phyloP scores from a whole-genome alignment of 495 filamentous ascomycete genomes.

The Cercophora sp. region DNA sequence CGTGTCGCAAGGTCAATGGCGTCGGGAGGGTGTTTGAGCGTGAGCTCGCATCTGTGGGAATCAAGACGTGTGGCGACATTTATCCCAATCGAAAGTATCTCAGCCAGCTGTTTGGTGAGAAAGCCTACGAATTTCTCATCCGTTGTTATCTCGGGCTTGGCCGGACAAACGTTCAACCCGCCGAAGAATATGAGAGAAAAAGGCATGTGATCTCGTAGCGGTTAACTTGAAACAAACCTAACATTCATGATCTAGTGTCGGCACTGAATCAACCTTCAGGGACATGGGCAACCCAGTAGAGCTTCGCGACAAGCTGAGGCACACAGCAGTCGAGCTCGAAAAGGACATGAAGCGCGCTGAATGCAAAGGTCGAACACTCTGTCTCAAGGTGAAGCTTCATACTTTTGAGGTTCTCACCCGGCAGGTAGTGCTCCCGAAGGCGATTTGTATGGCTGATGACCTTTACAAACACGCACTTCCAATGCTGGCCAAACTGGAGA shows the following conservation, averaged over 20 bases:
- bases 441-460: slow-evolving; percentile 70
- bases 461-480: slow-evolving; percentile 77
- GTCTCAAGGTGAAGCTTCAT: slow-evolving; percentile 90
- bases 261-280: slow-evolving; percentile 87
- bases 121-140: slow-evolving; percentile 81
- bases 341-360: slow-evolving; percentile 75
- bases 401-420: slow-evolving; percentile 88
- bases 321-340: slow-evolving; percentile 81
- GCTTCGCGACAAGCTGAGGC: slow-evolving; percentile 71
- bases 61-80: slow-evolving; percentile 88
- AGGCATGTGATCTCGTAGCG: background rate
- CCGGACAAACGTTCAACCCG: slow-evolving; percentile 80
- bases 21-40: slow-evolving; percentile 91
- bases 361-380: slow-evolving; percentile 84
- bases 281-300: slow-evolving; percentile 67
- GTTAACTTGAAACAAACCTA: too few species aligned
- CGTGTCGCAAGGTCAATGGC: slow-evolving; percentile 88
- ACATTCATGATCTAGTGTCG: slow-evolving; percentile 95
- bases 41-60: slow-evolving; percentile 80
- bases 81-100: slow-evolving; percentile 70
- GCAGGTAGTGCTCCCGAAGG: slow-evolving; percentile 69
- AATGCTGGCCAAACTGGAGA: slow-evolving; percentile 80
- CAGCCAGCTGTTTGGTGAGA: slow-evolving; percentile 77
- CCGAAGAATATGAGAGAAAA: slow-evolving; percentile 70
- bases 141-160: slow-evolving; percentile 83